These are phyloP conservation scores for Diaporthe citri DNA, from an alignment of 2,329 filamentous ascomycete genomes.

Conservation along the genomic window DNA sequence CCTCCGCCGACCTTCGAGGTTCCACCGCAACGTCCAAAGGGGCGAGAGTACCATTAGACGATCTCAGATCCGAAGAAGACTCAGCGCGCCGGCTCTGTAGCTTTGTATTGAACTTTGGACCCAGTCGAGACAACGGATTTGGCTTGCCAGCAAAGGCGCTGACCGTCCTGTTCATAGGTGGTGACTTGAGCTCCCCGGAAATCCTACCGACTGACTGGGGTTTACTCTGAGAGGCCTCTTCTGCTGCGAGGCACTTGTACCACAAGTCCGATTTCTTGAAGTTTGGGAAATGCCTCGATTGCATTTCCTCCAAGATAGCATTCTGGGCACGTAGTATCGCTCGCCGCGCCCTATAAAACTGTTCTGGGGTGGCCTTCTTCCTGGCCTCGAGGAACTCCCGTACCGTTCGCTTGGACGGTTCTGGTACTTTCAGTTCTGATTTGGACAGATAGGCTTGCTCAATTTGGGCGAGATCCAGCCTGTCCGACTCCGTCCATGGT, in stretches of 20 bases:
- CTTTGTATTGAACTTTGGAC: slow-evolving; percentile 52
- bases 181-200: slow-evolving; percentile 30
- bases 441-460: slow-evolving; percentile 89
- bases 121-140: slow-evolving; percentile 57
- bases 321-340: slow-evolving; percentile 88
- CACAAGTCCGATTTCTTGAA: slow-evolving; percentile 96
- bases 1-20: slow-evolving; percentile 67
- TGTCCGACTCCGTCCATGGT: slow-evolving; percentile 86
- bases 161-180: slow-evolving; percentile 31
- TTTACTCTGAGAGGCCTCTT: slow-evolving; percentile 71
- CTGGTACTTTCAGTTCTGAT: slow-evolving; percentile 82
- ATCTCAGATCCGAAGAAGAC: slow-evolving; percentile 63
- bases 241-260: slow-evolving; percentile 94
- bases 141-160: slow-evolving; percentile 52
- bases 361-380: slow-evolving; percentile 78
- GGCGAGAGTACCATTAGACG: slow-evolving; percentile 52
- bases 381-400: slow-evolving; percentile 84
- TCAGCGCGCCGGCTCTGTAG: slow-evolving; percentile 54
- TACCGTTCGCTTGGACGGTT: slow-evolving; percentile 77
- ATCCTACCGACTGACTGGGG: slow-evolving; percentile 34
- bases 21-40: slow-evolving; percentile 55
- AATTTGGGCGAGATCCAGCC: slow-evolving; percentile 90
- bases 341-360: slow-evolving; percentile 86
- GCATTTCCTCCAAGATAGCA: slow-evolving; percentile 85
- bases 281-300: slow-evolving; percentile 80